Evolutionary conservation across 768 basidiomycete genomes (phyloP).

Genomic region (Trametes coccinea): DNA sequence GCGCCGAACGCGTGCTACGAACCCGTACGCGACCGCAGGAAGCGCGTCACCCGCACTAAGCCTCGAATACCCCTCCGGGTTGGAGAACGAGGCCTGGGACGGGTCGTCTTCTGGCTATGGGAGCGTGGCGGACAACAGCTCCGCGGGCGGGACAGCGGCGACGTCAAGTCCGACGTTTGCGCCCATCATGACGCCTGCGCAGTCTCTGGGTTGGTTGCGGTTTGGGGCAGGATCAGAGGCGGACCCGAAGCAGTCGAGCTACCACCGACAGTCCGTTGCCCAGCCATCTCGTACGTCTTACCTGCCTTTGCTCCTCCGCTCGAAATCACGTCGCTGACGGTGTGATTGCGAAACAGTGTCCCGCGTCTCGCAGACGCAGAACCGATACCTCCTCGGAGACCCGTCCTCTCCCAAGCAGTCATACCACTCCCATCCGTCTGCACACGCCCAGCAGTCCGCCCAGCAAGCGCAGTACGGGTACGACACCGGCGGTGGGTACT

Average conservation of each 20-base stretch:
- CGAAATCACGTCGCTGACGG: not conserved
- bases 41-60: constrained; percentile 10
- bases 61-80: not conserved
- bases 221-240: not conserved
- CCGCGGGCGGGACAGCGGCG: not conserved
- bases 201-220: constrained; percentile 23
- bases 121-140: constrained; percentile 6
- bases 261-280: constrained; percentile 5
- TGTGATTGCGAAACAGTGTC: constrained; percentile 3
- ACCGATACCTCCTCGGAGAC: constrained; percentile 9
- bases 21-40: not conserved
- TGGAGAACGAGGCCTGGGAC: constrained; percentile 15
- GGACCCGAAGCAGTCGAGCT: constrained; percentile 6
- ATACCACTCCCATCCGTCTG: not conserved
- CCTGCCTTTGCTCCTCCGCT: not conserved
- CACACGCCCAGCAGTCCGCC: not conserved
- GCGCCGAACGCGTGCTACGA: not conserved
- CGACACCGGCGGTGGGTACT: constrained; percentile 8
- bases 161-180: constrained; percentile 17
- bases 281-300: constrained; percentile 11
- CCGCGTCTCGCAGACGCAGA: constrained; percentile 17
- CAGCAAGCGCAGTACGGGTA: constrained; percentile 4
- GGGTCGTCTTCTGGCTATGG: constrained; percentile 9
- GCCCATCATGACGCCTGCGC: constrained; percentile 28
- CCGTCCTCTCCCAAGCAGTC: not conserved